Base-by-base conservation (phyloP, 176 grass and related monocot species). In the Neostapfia colusana region DNA sequence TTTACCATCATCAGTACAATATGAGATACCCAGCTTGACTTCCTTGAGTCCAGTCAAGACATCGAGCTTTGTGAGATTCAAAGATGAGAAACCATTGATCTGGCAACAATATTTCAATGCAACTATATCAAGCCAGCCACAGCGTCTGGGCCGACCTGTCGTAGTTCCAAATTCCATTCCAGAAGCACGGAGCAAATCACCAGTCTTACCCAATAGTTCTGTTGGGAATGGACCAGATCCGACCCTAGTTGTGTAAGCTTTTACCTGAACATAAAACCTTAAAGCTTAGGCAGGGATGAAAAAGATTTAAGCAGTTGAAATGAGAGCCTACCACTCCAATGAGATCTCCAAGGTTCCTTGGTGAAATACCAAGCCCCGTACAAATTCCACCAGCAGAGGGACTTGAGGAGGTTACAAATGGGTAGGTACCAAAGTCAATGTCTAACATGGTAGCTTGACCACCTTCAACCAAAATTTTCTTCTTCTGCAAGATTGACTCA, bases 381-480 rank as follows among this genome's bases (percentile, higher is more conserved):
- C 95, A 98, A 61, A 98, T 98, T 36, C 95, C 95, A 73, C 95
- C 91, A 51, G 95, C 91, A 17, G 95, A 94, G 37, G 95, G 95
- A 76, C 76, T 98, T 54, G 91, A 98, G 10, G 95, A 98, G 16
- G 95, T 98, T 36, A 98, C 95, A 73, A 92, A 98, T 2, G 91
- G 95, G 66, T 98, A 98, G 44, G 91, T 98, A 17, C 95, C 95
- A 45, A 98, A 98, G 84, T 98, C 95, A 84, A 98, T 88, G 66
- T 98, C 95, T 81, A 98, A 77, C 95, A 98, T 94, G 24, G 95
- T 98, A 69, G 95, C 95, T 76, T 98, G 91, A 69, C 95, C 91
- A 70, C 95, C 91, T 92, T 94, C 95, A 56, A 98, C 91, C 70
- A 98, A 88, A 69, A 98, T 79, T 79, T 94, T 98, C 89, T 92